These are phyloP conservation scores for Lentinula raphanica DNA, from an alignment of 768 basidiomycete genomes.

Conservation along the genomic window DNA sequence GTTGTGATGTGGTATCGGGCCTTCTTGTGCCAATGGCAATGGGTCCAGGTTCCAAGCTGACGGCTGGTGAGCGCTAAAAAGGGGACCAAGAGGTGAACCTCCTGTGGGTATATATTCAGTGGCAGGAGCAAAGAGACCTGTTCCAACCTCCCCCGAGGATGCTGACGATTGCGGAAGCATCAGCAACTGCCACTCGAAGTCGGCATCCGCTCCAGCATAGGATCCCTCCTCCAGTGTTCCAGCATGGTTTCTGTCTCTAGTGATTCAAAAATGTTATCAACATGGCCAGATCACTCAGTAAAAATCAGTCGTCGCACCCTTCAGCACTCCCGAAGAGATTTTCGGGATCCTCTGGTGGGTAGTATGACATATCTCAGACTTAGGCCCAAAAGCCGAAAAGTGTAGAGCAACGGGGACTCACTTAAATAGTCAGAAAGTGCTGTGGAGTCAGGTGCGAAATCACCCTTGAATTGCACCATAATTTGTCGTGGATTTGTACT, in stretches of 20 bases:
- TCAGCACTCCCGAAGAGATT: neutral
- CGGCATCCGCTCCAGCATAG: neutral
- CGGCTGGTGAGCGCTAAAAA: neutral
- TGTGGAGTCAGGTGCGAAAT: neutral
- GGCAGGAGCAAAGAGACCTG: neutral
- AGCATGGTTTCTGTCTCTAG: neutral
- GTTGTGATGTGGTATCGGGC: neutral
- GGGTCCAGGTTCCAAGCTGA: neutral
- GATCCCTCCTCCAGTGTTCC: neutral
- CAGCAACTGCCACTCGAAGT: neutral
- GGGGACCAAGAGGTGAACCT: neutral
- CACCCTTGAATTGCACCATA: neutral
- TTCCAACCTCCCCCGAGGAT: neutral
- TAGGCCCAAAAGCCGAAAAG: neutral
- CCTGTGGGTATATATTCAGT: neutral
- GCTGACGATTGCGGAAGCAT: neutral
- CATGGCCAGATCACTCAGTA: neutral
- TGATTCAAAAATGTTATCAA: neutral
- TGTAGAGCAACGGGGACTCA: neutral
- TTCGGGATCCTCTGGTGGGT: too few relatives aligned
- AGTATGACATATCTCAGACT: too few relatives aligned
- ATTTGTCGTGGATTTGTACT: neutral
- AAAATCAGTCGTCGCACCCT: neutral
- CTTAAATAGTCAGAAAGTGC: neutral
- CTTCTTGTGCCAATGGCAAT: too few relatives aligned